Evolutionary conservation across 768 basidiomycete species (phyloP), one percentile per base, ranked within the genome.

Genomic region (Lentinula edodes): DNA sequence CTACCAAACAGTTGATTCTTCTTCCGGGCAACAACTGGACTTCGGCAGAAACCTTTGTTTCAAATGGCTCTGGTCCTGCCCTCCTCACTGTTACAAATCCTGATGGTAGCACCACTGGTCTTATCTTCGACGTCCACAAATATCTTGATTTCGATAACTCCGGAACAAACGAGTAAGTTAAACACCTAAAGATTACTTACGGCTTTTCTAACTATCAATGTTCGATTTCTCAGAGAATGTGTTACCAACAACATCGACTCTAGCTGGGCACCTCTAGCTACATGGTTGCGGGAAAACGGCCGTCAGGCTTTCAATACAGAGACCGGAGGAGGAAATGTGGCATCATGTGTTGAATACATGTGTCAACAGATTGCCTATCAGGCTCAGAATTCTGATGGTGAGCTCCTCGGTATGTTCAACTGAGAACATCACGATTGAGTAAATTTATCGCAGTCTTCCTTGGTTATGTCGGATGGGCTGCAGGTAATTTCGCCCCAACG

Each of bases 71-170:
- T 32, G 83, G 78, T 1, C 76, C 74, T 13, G 80, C 83, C 2
- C 72, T 87, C 36, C 66, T 63, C 63, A 74, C 66, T 46, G 78
- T 84, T 41, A 74, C 52, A 5, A 82, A 82, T 64, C 77, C 75
- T 35, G 81, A 83, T 62, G 79, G 81, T 5, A 74, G 71, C 20
- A 74, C 60, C 13, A 76, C 71, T 23, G 75, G 75, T 66, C 76
- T 86, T 45, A 71, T 87, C 61, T 80, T 87, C 65, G 86, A 87
- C 65, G 83, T 85, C 2, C 85, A 87, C 76, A 81, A 83, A 67
- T 86, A 86, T 71, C 78, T 83, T 52, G 85, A 87, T 69, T 72
- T 65, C 15, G 83, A 85, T 65, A 80, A 78, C 67, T 82, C 76
- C 56, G 76, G 60, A 55, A 74, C 66, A 8, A 63, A 73, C 62